Percentiles rank a stretch among this genome's conserved stretches.
Conservation (phyloP, 257 asterid species). For the Solanum pennellii region DNA sequence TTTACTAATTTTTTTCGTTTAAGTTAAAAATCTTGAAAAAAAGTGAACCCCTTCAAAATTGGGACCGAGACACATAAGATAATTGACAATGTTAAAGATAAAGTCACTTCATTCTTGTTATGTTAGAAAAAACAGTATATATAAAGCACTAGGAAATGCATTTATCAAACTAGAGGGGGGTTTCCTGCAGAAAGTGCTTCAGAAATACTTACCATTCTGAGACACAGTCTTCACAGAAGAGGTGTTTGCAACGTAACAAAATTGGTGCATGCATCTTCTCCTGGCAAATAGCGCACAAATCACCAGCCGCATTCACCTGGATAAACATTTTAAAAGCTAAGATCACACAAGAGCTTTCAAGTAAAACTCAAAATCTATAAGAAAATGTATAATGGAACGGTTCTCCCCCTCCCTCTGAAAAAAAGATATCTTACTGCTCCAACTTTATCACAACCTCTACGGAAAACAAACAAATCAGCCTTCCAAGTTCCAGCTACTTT, state of each 20-base stretch:
- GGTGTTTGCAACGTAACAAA: slow-evolving; percentile 53
- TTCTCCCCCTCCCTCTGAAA: background rate
- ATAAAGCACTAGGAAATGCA: background rate
- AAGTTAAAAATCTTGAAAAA: background rate
- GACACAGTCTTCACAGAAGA: slow-evolving; percentile 72
- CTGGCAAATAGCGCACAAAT: slow-evolving; percentile 66
- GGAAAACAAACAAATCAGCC: background rate
- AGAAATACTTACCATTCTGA: slow-evolving; percentile 44
- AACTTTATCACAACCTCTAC: background rate
- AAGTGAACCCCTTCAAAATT: background rate
- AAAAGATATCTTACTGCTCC: background rate
- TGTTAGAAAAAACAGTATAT: background rate
- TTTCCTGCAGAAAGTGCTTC: background rate
- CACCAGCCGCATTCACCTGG: slow-evolving; percentile 59
- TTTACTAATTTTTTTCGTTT: background rate
- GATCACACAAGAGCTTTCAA: background rate
- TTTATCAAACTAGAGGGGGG: background rate
- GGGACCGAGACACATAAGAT: background rate
- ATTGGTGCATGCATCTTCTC: slow-evolving; percentile 66
- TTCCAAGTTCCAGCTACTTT: background rate
- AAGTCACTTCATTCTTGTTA: background rate
- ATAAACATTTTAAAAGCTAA: background rate
- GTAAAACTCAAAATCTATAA: background rate
- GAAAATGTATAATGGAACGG: background rate
- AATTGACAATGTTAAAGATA: background rate